Evolutionary conservation across 2,329 filamentous ascomycete genomes (phyloP).

Genomic region (Botryotinia calthae): DNA sequence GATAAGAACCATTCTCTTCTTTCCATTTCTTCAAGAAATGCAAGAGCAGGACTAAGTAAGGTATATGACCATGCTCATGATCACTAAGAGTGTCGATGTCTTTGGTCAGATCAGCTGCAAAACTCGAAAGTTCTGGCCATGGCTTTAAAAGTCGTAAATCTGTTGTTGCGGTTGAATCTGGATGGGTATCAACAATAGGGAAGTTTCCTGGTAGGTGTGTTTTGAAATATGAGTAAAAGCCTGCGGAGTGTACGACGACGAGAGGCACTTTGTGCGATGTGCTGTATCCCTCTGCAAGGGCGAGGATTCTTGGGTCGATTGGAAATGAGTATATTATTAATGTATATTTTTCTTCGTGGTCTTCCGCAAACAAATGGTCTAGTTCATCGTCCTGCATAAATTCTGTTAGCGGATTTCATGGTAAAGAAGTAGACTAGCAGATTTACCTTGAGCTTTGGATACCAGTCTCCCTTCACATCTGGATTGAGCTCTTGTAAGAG

Average conservation of each 20-base stretch:
- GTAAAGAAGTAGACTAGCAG: too few species aligned
- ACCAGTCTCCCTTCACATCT: constrained; percentile 78
- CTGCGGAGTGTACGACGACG: constrained; percentile 81
- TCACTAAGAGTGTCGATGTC: constrained; percentile 68
- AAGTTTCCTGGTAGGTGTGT: constrained; percentile 74
- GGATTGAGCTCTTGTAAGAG: constrained; percentile 86
- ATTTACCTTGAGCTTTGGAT: constrained; percentile 48
- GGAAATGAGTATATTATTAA: constrained; percentile 62
- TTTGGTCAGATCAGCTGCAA: constrained; percentile 63
- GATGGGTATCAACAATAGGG: constrained; percentile 93
- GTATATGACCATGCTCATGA: constrained; percentile 87
- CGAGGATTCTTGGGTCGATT: constrained; percentile 51
- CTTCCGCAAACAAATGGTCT: constrained; percentile 35
- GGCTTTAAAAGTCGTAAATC: constrained; percentile 82
- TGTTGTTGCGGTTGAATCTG: constrained; percentile 77
- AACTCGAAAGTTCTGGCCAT: constrained; percentile 76
- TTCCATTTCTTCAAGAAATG: constrained; percentile 84
- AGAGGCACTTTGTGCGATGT: constrained; percentile 64
- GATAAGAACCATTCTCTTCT: constrained; percentile 63
- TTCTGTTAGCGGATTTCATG: not conserved
- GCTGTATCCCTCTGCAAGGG: constrained; percentile 49
- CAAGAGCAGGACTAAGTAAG: constrained; percentile 79
- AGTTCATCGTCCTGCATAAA: constrained; percentile 9
- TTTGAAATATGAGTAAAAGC: constrained; percentile 90
- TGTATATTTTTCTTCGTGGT: constrained; percentile 47